Conservation (phyloP, 2,329 filamentous ascomycete genomes). For the Sphaerulina populicola region DNA sequence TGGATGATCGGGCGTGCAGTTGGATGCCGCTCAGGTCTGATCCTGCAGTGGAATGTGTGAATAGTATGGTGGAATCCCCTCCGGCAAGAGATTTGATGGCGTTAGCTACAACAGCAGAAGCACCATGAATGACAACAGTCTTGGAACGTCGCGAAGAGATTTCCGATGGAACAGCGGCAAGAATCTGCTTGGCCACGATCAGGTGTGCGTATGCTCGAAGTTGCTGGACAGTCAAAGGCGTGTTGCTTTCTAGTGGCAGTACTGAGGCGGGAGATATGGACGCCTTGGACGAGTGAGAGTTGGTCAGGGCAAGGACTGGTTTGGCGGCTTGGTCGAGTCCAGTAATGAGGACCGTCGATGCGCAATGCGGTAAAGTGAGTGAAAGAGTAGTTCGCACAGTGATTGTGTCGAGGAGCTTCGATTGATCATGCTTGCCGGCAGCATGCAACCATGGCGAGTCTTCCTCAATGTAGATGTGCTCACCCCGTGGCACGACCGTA, state of each 20-base stretch:
- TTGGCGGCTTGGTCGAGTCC: conserved; percentile 8
- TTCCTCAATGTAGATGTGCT: conserved; percentile 11
- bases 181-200: conserved; percentile 13
- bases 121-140: conserved; percentile 14
- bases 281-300: conserved; percentile 8
- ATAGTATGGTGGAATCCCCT: neutral
- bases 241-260: conserved; percentile 1
- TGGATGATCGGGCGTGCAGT: conserved; percentile 14
- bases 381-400: conserved; percentile 6
- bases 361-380: conserved; percentile 7
- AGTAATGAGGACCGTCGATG: conserved; percentile 9
- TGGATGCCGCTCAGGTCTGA: neutral
- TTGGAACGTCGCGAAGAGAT: neutral
- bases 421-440: neutral
- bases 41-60: conserved; percentile 9
- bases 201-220: conserved; percentile 9
- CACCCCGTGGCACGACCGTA: conserved; percentile 9
- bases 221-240: conserved; percentile 9
- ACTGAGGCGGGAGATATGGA: neutral
- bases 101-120: conserved; percentile 9
- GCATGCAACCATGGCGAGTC: conserved; percentile 10
- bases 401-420: neutral
- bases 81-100: conserved; percentile 7
- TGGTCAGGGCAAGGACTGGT: conserved; percentile 8
- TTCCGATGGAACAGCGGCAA: conserved; percentile 8